Evolutionary conservation across 371 early-diverging fungal species (phyloP).

Genomic region (Circinella umbellata): DNA sequence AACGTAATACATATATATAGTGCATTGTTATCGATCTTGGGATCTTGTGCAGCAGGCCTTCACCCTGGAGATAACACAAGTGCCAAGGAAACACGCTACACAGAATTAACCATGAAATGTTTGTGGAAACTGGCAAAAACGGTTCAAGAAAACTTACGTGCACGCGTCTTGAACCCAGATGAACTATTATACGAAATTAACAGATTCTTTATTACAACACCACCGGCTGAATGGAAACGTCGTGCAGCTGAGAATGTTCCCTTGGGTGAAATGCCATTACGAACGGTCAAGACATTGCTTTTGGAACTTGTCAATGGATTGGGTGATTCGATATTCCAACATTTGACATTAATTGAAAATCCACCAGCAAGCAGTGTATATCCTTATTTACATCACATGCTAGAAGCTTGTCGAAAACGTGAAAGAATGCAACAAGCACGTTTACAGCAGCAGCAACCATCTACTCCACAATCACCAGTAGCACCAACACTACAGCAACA

Average conservation of each 20-base stretch:
- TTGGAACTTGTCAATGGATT: constrained; percentile 76
- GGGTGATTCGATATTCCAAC: constrained; percentile 66
- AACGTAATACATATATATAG: constrained; percentile 22
- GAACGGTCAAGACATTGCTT: constrained; percentile 92
- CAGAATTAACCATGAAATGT: constrained; percentile 95
- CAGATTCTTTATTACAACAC: constrained; percentile 77
- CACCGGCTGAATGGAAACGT: constrained; percentile 88
- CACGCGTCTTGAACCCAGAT: constrained; percentile 56
- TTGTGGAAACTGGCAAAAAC: constrained; percentile 93
- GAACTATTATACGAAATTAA: constrained; percentile 78
- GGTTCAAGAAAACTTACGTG: constrained; percentile 69
- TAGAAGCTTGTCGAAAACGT: constrained; percentile 67
- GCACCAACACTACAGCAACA: not conserved
- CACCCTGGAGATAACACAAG: constrained; percentile 55
- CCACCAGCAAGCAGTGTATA: constrained; percentile 68
- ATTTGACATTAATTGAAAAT: constrained; percentile 68
- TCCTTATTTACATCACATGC: constrained; percentile 72
- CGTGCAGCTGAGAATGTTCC: constrained; percentile 74
- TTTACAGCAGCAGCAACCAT: constrained; percentile 21
- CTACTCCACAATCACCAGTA: constrained; percentile 15
- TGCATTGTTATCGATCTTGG: constrained; percentile 64
- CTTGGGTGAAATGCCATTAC: constrained; percentile 89
- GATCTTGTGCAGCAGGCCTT: constrained; percentile 47
- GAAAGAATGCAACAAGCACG: constrained; percentile 43
- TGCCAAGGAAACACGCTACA: constrained; percentile 71